Evolutionary conservation across 306 rosid species (phyloP).

Genomic region (Betula pendula): DNA sequence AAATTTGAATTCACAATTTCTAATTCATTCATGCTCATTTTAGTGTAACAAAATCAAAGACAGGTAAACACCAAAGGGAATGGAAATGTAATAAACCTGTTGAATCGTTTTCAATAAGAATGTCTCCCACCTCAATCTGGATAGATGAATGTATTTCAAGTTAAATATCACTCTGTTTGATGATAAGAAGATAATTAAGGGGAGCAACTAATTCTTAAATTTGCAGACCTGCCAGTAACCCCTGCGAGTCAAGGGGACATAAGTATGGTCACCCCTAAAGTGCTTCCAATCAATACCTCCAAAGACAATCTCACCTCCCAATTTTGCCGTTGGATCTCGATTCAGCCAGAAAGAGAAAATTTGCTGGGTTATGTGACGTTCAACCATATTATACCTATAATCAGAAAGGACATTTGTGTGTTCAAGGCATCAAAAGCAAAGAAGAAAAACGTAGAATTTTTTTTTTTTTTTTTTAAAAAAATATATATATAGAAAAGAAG

Average conservation of each 20-base stretch:
- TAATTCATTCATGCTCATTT: neutral
- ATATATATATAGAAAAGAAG: neutral
- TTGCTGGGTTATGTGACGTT: constrained; percentile 34
- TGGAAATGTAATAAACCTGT: constrained; percentile 52
- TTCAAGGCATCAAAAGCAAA: constrained; percentile 8
- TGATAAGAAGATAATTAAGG: constrained; percentile 19
- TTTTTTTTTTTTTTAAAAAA: too few relatives aligned
- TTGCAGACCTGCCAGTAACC: constrained; percentile 75
- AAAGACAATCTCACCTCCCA: constrained; percentile 49
- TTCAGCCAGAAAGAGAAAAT: constrained; percentile 48
- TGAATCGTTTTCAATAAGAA: constrained; percentile 52
- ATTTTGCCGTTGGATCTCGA: constrained; percentile 32
- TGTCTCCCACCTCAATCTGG: constrained; percentile 69
- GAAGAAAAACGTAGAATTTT: neutral
- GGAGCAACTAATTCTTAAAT: constrained; percentile 16
- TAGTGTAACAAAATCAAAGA: constrained; percentile 12
- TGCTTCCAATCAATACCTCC: constrained; percentile 70
- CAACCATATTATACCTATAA: constrained; percentile 38
- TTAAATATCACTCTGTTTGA: constrained; percentile 19
- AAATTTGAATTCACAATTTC: neutral
- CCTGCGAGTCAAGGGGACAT: constrained; percentile 49
- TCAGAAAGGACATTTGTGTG: constrained; percentile 5
- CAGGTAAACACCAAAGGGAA: constrained; percentile 6
- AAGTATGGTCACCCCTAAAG: constrained; percentile 69
- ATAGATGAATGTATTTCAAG: constrained; percentile 19